phyloP scores from a whole-genome alignment of 2,329 filamentous ascomycete genomes.

The Lachnellula occidentalis region DNA sequence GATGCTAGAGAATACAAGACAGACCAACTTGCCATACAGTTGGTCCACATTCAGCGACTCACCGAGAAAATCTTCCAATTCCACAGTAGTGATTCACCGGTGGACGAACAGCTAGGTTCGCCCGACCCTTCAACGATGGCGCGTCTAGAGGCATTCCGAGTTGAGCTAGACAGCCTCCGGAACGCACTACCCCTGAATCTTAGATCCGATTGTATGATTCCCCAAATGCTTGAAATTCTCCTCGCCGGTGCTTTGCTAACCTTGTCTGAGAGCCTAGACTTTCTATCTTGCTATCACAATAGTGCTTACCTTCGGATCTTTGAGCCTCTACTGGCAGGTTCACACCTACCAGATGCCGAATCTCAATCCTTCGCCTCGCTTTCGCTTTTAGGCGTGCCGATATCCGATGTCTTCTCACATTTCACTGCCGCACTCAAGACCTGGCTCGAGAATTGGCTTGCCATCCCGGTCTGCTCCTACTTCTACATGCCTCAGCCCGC shows the following conservation, averaged over 20 bases:
- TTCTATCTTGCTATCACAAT: slow-evolving; percentile 37
- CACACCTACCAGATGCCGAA: slow-evolving; percentile 36
- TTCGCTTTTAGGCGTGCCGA: slow-evolving; percentile 36
- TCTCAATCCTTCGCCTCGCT: slow-evolving; percentile 39
- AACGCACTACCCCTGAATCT: slow-evolving; percentile 34
- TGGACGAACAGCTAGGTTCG: slow-evolving; percentile 8
- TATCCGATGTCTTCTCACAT: slow-evolving; percentile 45
- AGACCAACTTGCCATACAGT: slow-evolving; percentile 41
- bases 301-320: slow-evolving; percentile 41
- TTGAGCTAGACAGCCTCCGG: slow-evolving; percentile 40
- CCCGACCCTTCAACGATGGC: slow-evolving; percentile 19
- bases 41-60: slow-evolving; percentile 46
- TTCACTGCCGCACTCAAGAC: slow-evolving; percentile 41
- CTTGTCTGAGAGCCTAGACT: slow-evolving; percentile 26
- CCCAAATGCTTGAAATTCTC: background rate
- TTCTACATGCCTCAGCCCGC: slow-evolving; percentile 42
- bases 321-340: slow-evolving; percentile 42
- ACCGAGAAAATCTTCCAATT: slow-evolving; percentile 42
- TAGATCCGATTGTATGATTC: slow-evolving; percentile 35
- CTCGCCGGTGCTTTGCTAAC: background rate
- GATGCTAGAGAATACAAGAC: slow-evolving; percentile 40
- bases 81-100: slow-evolving; percentile 17
- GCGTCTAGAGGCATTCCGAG: slow-evolving; percentile 39
- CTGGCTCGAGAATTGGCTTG: slow-evolving; percentile 46
- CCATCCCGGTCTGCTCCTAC: slow-evolving; percentile 39